These are phyloP conservation scores for Fusarium verrucosum DNA, from an alignment of 2,329 filamentous ascomycete genomes.

Conservation along the genomic window DNA sequence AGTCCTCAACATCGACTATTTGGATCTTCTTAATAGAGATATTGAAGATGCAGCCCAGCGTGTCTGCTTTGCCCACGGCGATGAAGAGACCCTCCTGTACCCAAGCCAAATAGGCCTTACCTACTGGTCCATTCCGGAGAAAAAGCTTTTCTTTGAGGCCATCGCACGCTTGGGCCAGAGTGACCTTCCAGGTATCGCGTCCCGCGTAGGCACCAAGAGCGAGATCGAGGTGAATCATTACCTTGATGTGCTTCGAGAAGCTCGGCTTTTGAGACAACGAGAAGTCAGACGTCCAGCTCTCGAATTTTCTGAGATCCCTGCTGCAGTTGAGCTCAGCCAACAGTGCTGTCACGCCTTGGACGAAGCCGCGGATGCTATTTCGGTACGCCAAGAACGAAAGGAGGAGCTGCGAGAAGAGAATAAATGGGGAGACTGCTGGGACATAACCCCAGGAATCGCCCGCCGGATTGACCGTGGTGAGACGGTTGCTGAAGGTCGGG, in stretches of 20 bases:
- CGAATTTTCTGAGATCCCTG: slow-evolving; percentile 67
- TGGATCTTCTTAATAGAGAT: slow-evolving; percentile 64
- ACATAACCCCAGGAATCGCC: slow-evolving; percentile 62
- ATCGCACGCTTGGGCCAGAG: slow-evolving; percentile 71
- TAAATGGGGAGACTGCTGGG: slow-evolving; percentile 72
- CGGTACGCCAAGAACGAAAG: slow-evolving; percentile 68
- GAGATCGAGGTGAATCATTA: slow-evolving; percentile 78
- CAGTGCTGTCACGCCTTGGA: slow-evolving; percentile 74
- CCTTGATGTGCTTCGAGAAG: slow-evolving; percentile 67
- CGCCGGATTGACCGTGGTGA: slow-evolving; percentile 43
- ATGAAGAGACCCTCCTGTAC: slow-evolving; percentile 45
- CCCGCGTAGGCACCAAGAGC: slow-evolving; percentile 74
- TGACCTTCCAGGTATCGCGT: slow-evolving; percentile 69
- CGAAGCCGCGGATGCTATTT: slow-evolving; percentile 71
- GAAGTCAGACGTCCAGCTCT: slow-evolving; percentile 49
- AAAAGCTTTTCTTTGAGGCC: slow-evolving; percentile 72
- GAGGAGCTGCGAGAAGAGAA: slow-evolving; percentile 68
- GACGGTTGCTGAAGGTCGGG: slow-evolving; percentile 25
- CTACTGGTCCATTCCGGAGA: slow-evolving; percentile 76
- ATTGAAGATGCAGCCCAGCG: slow-evolving; percentile 62
- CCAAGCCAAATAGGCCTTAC: slow-evolving; percentile 72
- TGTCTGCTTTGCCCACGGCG: slow-evolving; percentile 46
- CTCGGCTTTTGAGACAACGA: slow-evolving; percentile 53
- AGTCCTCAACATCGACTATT: slow-evolving; percentile 57
- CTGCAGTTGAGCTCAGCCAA: slow-evolving; percentile 75